A percentile compares a stretch with the other conserved stretches of the same genome.
These are phyloP conservation scores for Vigna hirtella DNA, from an alignment of 306 rosid genomes.

Conservation along the genomic window DNA sequence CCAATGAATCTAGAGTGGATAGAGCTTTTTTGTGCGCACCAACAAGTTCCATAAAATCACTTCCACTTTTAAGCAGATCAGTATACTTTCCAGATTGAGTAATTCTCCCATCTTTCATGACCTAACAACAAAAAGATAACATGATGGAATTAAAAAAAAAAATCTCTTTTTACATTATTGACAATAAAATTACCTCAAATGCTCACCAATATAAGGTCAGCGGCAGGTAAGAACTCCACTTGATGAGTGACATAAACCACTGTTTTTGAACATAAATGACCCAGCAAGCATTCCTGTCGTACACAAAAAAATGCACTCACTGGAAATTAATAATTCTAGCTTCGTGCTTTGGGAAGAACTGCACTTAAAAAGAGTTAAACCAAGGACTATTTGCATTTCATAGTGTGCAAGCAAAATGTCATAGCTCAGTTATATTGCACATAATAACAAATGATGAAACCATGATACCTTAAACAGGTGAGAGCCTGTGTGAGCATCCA, in stretches of 20 bases:
- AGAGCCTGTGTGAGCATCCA: constrained; percentile 96
- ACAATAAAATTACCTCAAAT: not conserved
- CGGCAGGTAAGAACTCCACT: constrained; percentile 84
- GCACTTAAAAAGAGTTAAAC: not conserved
- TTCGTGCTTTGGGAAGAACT: not conserved
- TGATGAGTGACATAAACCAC: constrained; percentile 85
- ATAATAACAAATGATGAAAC: constrained; percentile 9
- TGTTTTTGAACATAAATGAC: constrained; percentile 67
- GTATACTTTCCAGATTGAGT: constrained; percentile 76
- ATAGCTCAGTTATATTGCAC: not conserved
- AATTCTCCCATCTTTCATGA: constrained; percentile 84
- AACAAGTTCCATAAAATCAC: constrained; percentile 83
- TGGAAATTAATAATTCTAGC: not conserved
- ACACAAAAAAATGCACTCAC: constrained; percentile 14
- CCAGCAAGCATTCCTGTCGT: constrained; percentile 77
- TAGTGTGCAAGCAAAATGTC: not conserved
- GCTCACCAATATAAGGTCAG: constrained; percentile 78
- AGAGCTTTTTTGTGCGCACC: constrained; percentile 85
- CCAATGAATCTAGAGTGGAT: constrained; percentile 60
- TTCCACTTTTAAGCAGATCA: constrained; percentile 67
- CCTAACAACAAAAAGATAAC: constrained; percentile 50
- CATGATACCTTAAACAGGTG: constrained; percentile 80
- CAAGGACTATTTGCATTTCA: not conserved
- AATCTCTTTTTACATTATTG: not conserved
- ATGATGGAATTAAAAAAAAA: not conserved